Conservation (phyloP, 441 rosid species). For the Arabidopsis lyrata region DNA sequence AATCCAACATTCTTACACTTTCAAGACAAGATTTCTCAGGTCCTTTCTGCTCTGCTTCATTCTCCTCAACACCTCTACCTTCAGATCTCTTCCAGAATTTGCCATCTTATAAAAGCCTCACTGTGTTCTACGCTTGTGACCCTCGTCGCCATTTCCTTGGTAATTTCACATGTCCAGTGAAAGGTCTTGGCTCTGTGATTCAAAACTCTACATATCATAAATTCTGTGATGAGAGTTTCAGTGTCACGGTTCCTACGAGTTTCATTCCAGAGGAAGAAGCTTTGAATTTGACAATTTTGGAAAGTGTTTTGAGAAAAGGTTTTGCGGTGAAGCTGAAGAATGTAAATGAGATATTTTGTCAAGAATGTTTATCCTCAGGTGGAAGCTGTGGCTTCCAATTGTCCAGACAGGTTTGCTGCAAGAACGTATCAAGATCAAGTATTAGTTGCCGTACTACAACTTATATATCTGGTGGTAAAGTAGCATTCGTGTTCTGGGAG, state of each 20-base stretch:
- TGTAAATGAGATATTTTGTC: too few species aligned
- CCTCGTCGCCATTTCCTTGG: conserved; percentile 6
- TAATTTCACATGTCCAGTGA: conserved; percentile 9
- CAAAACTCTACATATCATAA: not conserved
- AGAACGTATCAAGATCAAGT: too few species aligned
- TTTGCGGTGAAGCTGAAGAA: conserved; percentile 13
- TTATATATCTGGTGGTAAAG: too few species aligned
- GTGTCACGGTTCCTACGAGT: conserved; percentile 26
- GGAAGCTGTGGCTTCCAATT: too few species aligned
- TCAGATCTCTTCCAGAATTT: not conserved
- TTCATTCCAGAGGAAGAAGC: conserved; percentile 5
- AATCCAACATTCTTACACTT: too few species aligned
- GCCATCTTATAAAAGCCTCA: conserved; percentile 8
- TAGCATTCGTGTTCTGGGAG: too few species aligned
- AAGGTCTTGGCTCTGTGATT: conserved; percentile 6
- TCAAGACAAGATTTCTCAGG: conserved; percentile 14
- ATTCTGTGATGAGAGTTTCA: conserved; percentile 8
- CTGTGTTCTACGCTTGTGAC: conserved; percentile 31
- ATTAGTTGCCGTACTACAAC: too few species aligned
- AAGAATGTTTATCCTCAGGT: too few species aligned
- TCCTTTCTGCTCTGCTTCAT: conserved; percentile 15
- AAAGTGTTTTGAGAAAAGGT: conserved; percentile 30
- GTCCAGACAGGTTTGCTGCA: too few species aligned
- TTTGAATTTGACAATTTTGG: not conserved
- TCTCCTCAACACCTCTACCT: conserved; percentile 3